Conservation (phyloP, 768 basidiomycete genomes). For the Strobilomyces dryophilus region DNA sequence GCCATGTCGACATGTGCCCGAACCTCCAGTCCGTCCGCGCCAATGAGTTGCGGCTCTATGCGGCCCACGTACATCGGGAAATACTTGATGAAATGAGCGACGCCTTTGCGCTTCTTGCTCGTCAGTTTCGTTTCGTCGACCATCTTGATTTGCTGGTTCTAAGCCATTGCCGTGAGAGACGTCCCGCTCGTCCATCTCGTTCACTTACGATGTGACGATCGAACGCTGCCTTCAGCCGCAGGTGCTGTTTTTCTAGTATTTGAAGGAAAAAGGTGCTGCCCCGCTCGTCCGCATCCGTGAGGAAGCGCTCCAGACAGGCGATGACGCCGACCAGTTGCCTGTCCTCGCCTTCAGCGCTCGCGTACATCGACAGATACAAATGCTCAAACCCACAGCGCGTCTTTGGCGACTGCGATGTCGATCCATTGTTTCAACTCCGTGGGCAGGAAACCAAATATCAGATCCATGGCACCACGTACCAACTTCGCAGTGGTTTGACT, state of each 20-base stretch:
- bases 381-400: conserved; percentile 54
- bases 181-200: not conserved
- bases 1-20: conserved; percentile 72
- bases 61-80: conserved; percentile 86
- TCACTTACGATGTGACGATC: conserved; percentile 68
- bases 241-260: conserved; percentile 79
- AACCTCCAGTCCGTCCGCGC: conserved; percentile 72
- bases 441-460: conserved; percentile 92
- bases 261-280: conserved; percentile 71
- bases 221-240: conserved; percentile 67
- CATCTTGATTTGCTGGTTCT: conserved; percentile 84
- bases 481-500: conserved; percentile 71
- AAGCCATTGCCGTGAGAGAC: not conserved
- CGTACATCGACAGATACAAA: not conserved
- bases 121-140: conserved; percentile 91
- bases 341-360: conserved; percentile 7
- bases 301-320: conserved; percentile 70
- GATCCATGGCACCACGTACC: conserved; percentile 84
- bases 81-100: conserved; percentile 87
- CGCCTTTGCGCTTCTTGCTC: conserved; percentile 89
- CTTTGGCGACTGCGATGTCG: conserved; percentile 70
- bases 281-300: conserved; percentile 73
- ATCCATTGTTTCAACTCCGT: conserved; percentile 82
- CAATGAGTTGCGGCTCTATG: conserved; percentile 80
- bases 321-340: conserved; percentile 87